Percentiles rank a stretch among this genome's conserved stretches.
Evolutionary conservation across 176 grass and related monocot genomes (phyloP).

Genomic region (Olyra latifolia): DNA sequence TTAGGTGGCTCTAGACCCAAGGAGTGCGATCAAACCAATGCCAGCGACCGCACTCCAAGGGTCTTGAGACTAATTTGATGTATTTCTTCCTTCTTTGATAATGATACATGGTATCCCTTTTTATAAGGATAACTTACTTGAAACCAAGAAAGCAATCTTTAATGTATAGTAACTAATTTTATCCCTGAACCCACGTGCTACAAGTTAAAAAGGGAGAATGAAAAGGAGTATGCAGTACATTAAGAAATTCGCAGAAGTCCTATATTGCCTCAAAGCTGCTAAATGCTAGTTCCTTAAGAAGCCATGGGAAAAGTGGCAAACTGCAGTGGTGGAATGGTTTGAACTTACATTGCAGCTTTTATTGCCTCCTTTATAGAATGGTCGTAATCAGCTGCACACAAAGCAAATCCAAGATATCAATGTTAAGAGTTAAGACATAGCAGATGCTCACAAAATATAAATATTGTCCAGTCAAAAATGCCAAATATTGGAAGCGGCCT

Average conservation of each 20-base stretch:
- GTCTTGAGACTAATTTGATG: too few species aligned
- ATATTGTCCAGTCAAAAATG: not conserved
- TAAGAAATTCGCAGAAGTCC: not conserved
- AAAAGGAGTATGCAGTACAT: not conserved
- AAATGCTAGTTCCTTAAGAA: slow-evolving; percentile 6
- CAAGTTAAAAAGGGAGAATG: not conserved
- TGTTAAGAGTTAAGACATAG: slow-evolving; percentile 20
- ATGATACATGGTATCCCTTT: too few species aligned
- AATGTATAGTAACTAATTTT: too few species aligned
- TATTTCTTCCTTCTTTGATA: too few species aligned
- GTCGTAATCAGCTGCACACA: slow-evolving; percentile 79
- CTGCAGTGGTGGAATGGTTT: slow-evolving; percentile 1
- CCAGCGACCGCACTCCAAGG: too few species aligned
- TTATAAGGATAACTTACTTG: too few species aligned
- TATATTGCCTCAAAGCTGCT: not conserved
- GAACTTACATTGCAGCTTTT: slow-evolving; percentile 68
- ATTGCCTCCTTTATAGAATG: slow-evolving; percentile 81
- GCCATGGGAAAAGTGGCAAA: not conserved
- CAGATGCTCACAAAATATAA: slow-evolving; percentile 16
- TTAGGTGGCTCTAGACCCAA: too few species aligned
- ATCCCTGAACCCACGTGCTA: too few species aligned
- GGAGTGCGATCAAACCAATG: too few species aligned
- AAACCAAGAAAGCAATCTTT: too few species aligned
- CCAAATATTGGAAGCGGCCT: slow-evolving; percentile 10
- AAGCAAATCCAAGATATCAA: slow-evolving; percentile 34